Percentiles rank a stretch among this genome's conserved stretches.
These are phyloP conservation scores for Cercophora scortea DNA, from an alignment of 495 filamentous ascomycete genomes.

Conservation along the genomic window DNA sequence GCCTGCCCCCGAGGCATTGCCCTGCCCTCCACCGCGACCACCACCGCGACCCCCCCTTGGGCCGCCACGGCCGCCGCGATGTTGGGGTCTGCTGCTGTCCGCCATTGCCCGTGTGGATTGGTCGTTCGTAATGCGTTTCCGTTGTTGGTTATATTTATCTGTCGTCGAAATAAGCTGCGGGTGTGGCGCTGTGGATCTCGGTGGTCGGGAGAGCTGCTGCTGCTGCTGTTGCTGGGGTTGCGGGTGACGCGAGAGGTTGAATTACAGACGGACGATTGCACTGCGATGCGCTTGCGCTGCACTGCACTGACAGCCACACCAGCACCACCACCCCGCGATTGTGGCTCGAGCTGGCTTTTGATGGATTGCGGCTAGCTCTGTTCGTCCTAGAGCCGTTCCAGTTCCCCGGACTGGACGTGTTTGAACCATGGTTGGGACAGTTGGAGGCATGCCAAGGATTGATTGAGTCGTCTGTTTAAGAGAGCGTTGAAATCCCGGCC, in stretches of 20 bases:
- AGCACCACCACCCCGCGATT: background rate
- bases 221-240: no score
- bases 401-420: background rate
- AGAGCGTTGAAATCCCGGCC: no score
- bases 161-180: no score
- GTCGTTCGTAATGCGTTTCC: background rate
- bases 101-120: background rate
- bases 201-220: no score
- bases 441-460: background rate
- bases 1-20: constrained; percentile 36
- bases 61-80: constrained; percentile 33
- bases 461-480: background rate
- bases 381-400: background rate
- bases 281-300: no score
- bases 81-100: background rate
- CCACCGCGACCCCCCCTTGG: constrained; percentile 41
- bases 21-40: constrained; percentile 23
- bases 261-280: no score
- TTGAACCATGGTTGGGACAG: background rate
- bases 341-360: background rate
- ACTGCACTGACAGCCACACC: no score
- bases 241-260: no score
- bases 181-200: no score
- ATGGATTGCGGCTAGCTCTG: background rate
- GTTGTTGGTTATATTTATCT: background rate